A percentile compares a stretch with the other conserved stretches of the same genome.
Evolutionary conservation across 2,329 filamentous ascomycete genomes (phyloP).

Genomic region (Endoconidiophora laricicola): DNA sequence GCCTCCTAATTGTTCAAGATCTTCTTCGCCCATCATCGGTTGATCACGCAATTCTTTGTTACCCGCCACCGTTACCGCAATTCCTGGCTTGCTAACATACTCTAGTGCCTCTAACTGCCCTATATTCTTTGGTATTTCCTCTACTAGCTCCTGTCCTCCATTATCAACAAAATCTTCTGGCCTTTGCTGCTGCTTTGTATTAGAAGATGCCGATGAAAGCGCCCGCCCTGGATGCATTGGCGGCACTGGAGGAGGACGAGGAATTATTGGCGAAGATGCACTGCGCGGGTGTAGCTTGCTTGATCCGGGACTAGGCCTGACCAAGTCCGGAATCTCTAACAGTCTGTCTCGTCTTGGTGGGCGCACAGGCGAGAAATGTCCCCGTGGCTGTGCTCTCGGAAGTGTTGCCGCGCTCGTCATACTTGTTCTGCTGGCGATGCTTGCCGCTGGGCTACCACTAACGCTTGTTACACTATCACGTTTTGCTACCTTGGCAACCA

Average conservation of each 20-base stretch:
- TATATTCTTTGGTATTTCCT: background rate
- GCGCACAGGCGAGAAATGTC: background rate
- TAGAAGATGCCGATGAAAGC: constrained; percentile 4
- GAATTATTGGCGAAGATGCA: constrained; percentile 5
- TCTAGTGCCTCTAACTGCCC: background rate
- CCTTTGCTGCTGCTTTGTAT: background rate
- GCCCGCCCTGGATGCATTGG: constrained; percentile 11
- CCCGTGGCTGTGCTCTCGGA: too few relatives aligned
- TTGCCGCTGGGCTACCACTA: background rate
- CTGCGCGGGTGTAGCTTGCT: constrained; percentile 8
- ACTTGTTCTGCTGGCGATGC: background rate
- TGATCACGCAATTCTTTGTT: too few relatives aligned
- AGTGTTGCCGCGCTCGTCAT: too few relatives aligned
- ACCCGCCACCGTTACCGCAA: background rate
- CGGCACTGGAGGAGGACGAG: constrained; percentile 6
- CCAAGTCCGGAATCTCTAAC: constrained; percentile 6
- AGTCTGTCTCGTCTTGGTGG: constrained; percentile 5
- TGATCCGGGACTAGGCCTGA: background rate
- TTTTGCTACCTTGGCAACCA: background rate
- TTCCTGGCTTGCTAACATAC: background rate
- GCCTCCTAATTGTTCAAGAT: too few relatives aligned
- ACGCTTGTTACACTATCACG: constrained; percentile 2
- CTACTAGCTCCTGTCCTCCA: background rate
- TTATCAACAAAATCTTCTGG: background rate
- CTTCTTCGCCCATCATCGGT: too few relatives aligned